A percentile compares a stretch with the other conserved stretches of the same genome.
These are phyloP conservation scores for Pseudopithomyces chartarum DNA, from an alignment of 2,329 filamentous ascomycete genomes.

Conservation along the genomic window DNA sequence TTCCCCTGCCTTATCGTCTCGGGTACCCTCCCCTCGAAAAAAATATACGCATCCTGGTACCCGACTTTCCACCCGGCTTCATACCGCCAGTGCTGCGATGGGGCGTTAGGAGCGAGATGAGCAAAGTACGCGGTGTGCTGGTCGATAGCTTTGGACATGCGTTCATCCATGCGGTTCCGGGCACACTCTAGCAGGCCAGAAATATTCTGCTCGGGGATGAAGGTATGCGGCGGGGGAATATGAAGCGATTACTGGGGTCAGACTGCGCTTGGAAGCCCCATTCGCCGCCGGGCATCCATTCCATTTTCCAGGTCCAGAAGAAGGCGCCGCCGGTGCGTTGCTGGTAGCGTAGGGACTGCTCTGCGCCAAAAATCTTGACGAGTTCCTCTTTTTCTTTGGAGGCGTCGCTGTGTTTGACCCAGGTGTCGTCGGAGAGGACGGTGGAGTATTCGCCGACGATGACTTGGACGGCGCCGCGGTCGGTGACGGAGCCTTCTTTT, in stretches of 20 bases:
- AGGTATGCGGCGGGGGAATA: conserved; percentile 41
- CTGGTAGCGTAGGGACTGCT: conserved; percentile 56
- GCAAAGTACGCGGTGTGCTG: conserved; percentile 60
- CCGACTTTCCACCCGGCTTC: conserved; percentile 62
- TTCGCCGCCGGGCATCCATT: conserved; percentile 66
- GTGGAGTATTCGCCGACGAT: conserved; percentile 65
- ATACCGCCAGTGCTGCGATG: conserved; percentile 60
- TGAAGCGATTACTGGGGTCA: conserved; percentile 43
- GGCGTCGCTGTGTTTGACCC: conserved; percentile 44
- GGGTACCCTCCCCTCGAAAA: conserved; percentile 52
- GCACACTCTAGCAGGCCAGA: conserved; percentile 46
- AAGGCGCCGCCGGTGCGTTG: conserved; percentile 57
- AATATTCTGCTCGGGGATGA: conserved; percentile 37
- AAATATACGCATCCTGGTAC: conserved; percentile 59
- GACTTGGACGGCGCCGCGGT: conserved; percentile 57
- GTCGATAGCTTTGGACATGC: conserved; percentile 41
- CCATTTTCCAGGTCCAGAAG: conserved; percentile 67
- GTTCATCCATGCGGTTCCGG: conserved; percentile 43
- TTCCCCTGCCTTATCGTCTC: conserved; percentile 50
- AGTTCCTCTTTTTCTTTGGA: conserved; percentile 49
- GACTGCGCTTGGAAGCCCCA: conserved; percentile 63
- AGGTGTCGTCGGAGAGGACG: conserved; percentile 58
- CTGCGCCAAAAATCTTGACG: conserved; percentile 53
- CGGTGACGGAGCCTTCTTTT: conserved; percentile 54
- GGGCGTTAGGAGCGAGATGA: conserved; percentile 47